These are phyloP conservation scores for Euryodendron excelsum DNA, from an alignment of 148 eudicot species.

Conservation along the genomic window DNA sequence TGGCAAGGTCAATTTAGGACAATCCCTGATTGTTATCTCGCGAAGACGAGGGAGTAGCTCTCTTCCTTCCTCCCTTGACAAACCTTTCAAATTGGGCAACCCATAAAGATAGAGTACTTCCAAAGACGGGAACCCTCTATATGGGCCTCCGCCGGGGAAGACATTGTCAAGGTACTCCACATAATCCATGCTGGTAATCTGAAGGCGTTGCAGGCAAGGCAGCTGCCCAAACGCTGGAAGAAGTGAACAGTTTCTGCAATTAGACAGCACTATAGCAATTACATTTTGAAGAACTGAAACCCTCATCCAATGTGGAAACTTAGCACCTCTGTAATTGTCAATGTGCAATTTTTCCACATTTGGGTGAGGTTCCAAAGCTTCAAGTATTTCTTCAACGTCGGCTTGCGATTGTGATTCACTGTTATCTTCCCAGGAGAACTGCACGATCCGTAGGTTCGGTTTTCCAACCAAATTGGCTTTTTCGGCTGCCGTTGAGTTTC, in stretches of 20 bases:
- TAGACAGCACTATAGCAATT: background rate
- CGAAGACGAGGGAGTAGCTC: background rate
- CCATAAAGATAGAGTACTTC: background rate
- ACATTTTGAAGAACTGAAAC: background rate
- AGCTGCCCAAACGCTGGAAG: background rate
- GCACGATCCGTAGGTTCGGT: background rate
- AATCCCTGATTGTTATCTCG: background rate
- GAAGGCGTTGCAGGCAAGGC: background rate
- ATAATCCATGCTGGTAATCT: background rate
- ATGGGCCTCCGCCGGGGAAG: background rate
- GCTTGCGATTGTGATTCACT: background rate
- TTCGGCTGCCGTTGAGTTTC: background rate
- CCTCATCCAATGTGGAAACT: background rate
- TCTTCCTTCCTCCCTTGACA: background rate
- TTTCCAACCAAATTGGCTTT: background rate
- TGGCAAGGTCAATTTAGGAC: background rate
- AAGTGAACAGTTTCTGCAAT: background rate
- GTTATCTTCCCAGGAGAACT: background rate
- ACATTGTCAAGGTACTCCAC: background rate
- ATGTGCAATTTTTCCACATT: background rate
- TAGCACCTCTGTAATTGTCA: background rate
- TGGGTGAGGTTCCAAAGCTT: conserved; percentile 3
- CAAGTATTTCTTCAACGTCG: background rate
- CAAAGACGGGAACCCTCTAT: background rate
- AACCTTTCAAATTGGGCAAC: background rate